A percentile compares a stretch with the other conserved stretches of the same genome.
These are phyloP conservation scores for Scheffersomyces segobiensis DNA, from an alignment of 1,139 yeast species.

Conservation along the genomic window DNA sequence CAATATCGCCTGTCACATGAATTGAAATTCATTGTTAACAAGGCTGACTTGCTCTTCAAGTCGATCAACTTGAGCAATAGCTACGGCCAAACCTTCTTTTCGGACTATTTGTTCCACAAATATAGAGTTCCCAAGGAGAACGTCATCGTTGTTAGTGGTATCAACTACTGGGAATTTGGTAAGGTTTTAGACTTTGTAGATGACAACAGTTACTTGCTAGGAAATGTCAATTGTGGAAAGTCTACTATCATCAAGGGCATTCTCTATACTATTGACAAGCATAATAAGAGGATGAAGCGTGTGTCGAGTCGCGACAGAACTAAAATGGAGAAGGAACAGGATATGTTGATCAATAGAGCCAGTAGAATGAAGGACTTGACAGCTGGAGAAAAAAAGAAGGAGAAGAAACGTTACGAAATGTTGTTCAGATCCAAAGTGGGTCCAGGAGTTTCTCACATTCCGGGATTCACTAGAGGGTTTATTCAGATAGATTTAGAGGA, in stretches of 20 bases:
- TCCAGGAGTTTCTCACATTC: constrained; percentile 51
- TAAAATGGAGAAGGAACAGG: constrained; percentile 18
- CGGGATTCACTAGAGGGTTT: constrained; percentile 57
- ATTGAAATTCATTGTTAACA: constrained; percentile 56
- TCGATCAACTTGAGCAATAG: constrained; percentile 30
- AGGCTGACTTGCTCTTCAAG: constrained; percentile 54
- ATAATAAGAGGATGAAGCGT: constrained; percentile 6
- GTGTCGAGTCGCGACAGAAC: constrained; percentile 10
- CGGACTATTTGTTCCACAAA: constrained; percentile 39
- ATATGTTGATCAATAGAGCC: constrained; percentile 11
- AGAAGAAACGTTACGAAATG: constrained; percentile 12
- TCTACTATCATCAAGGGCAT: constrained; percentile 61
- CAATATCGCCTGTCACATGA: constrained; percentile 33
- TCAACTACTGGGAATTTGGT: constrained; percentile 52
- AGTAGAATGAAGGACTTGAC: constrained; percentile 3
- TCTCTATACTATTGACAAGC: constrained; percentile 24
- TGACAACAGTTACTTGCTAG: constrained; percentile 57
- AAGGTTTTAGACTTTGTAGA: constrained; percentile 35
- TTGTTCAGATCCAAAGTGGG: constrained; percentile 28
- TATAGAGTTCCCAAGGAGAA: constrained; percentile 45
- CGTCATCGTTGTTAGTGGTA: constrained; percentile 51
- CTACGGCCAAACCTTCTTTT: constrained; percentile 47
- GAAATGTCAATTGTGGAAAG: constrained; percentile 78
- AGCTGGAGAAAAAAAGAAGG: constrained; percentile 10
- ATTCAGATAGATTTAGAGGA: constrained; percentile 33